Evolutionary conservation across 345 rosid species (phyloP).

Genomic region (Carallia brachiata): DNA sequence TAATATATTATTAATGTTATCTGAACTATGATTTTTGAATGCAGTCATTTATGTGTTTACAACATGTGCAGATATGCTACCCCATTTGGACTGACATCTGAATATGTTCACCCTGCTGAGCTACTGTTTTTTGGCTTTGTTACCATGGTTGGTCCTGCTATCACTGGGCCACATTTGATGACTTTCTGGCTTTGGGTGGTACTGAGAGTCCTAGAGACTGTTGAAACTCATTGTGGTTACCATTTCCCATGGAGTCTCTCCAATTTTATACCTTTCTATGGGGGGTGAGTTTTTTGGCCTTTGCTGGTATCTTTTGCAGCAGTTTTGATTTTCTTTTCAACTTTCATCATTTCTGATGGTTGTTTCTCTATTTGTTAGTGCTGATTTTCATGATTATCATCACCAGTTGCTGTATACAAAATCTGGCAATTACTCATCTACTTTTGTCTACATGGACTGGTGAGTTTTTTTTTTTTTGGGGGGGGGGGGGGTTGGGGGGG

Average conservation of each 20-base stretch:
- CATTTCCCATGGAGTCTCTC: conserved; percentile 99
- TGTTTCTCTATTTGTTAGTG: conserved; percentile 38
- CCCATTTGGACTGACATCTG: conserved; percentile 95
- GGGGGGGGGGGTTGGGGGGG: neutral
- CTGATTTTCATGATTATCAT: conserved; percentile 98
- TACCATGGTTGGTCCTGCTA: conserved; percentile 88
- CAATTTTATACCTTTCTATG: conserved; percentile 83
- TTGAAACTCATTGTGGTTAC: conserved; percentile 98
- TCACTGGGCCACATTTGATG: conserved; percentile 91
- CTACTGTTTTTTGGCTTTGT: conserved; percentile 93
- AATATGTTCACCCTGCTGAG: conserved; percentile 97
- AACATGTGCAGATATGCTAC: conserved; percentile 70
- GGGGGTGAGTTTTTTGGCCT: conserved; percentile 59
- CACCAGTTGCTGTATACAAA: conserved; percentile 93
- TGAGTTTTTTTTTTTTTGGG: conserved; percentile 31
- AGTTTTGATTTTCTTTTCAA: conserved; percentile 1
- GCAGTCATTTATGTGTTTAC: neutral
- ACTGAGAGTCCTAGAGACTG: conserved; percentile 90
- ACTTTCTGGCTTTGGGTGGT: conserved; percentile 97
- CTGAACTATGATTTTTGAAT: conserved; percentile 1
- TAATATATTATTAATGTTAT: neutral
- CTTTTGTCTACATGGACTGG: conserved; percentile 98
- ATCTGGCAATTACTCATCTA: conserved; percentile 94
- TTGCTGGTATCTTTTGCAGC: neutral
- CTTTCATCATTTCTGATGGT: conserved; percentile 1